A percentile compares a stretch with the other conserved stretches of the same genome.
These are phyloP conservation scores for Coemansia sp. DNA, from an alignment of 192 early-diverging fungal species.

Conservation along the genomic window DNA sequence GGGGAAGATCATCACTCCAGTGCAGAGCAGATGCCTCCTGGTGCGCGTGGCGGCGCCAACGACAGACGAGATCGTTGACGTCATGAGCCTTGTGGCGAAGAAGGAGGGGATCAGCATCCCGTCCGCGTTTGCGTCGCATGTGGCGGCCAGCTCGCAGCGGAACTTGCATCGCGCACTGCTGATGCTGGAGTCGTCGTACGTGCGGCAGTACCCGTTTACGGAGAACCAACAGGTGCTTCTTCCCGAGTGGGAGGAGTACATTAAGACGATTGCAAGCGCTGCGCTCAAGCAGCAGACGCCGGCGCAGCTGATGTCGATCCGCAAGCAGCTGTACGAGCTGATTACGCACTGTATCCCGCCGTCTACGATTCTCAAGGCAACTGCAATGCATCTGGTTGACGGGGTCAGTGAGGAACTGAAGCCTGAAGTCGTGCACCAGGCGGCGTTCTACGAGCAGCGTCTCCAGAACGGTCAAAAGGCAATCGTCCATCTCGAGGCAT, in stretches of 20 bases:
- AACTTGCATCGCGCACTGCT: slow-evolving; percentile 90
- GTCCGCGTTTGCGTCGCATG: slow-evolving; percentile 59
- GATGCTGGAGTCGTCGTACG: slow-evolving; percentile 83
- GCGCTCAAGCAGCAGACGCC: slow-evolving; percentile 82
- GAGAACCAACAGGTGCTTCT: slow-evolving; percentile 62
- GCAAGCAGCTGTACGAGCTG: slow-evolving; percentile 83
- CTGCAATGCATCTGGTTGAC: slow-evolving; percentile 73
- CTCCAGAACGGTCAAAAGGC: slow-evolving; percentile 84
- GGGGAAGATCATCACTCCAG: slow-evolving; percentile 89
- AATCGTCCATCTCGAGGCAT: slow-evolving; percentile 95
- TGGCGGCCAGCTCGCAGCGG: slow-evolving; percentile 73
- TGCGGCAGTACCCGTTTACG: slow-evolving; percentile 64
- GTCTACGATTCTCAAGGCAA: slow-evolving; percentile 75
- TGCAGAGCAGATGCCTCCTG: slow-evolving; percentile 89
- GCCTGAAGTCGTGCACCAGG: slow-evolving; percentile 66
- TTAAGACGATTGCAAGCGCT: slow-evolving; percentile 64
- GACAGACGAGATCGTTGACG: slow-evolving; percentile 69
- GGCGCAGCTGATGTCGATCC: slow-evolving; percentile 68
- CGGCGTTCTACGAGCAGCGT: slow-evolving; percentile 90
- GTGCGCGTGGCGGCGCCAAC: slow-evolving; percentile 85
- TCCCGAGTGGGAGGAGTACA: slow-evolving; percentile 89
- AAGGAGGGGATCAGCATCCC: slow-evolving; percentile 78
- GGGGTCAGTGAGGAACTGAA: slow-evolving; percentile 72
- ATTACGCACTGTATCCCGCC: slow-evolving; percentile 89
- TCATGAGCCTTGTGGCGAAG: slow-evolving; percentile 75